Evolutionary conservation across 2,329 filamentous ascomycete species (phyloP).

Genomic region (Dryadomyces quercivorus): DNA sequence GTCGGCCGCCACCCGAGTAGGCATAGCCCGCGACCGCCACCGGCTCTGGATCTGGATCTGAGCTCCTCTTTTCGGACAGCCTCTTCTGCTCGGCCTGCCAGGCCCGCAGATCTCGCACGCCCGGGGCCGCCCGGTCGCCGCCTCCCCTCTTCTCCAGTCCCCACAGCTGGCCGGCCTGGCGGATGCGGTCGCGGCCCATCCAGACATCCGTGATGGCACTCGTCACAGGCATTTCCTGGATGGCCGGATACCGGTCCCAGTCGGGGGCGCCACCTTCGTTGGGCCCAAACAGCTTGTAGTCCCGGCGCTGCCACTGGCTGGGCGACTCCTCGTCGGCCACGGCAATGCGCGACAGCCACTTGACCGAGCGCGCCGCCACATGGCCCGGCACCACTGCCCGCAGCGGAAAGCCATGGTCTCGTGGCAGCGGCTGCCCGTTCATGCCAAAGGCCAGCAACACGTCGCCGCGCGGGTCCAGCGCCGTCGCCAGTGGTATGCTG

Average conservation of each 20-base stretch:
- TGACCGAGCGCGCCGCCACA: slow-evolving; percentile 55
- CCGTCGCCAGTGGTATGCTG: slow-evolving; percentile 47
- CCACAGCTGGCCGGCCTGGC: slow-evolving; percentile 1
- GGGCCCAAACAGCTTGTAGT: slow-evolving; percentile 59
- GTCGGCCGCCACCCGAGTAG: slow-evolving; percentile 53
- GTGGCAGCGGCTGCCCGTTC: slow-evolving; percentile 51
- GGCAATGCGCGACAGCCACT: slow-evolving; percentile 54
- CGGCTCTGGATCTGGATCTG: slow-evolving; percentile 2
- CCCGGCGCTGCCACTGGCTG: slow-evolving; percentile 52
- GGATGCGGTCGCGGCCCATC: slow-evolving; percentile 24
- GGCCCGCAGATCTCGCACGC: slow-evolving; percentile 8
- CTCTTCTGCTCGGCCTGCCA: slow-evolving; percentile 10
- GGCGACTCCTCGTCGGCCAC: slow-evolving; percentile 54
- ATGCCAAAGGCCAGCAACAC: slow-evolving; percentile 56
- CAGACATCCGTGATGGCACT: slow-evolving; percentile 48
- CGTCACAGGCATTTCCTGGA: slow-evolving; percentile 59
- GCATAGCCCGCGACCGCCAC: slow-evolving; percentile 49
- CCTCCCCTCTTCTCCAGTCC: background rate
- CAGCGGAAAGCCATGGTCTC: slow-evolving; percentile 55
- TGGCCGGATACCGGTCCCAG: slow-evolving; percentile 50
- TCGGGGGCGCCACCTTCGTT: slow-evolving; percentile 44
- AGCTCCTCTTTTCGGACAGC: too few relatives aligned
- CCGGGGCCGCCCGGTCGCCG: slow-evolving; percentile 6
- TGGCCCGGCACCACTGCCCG: slow-evolving; percentile 51
- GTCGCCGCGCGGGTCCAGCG: slow-evolving; percentile 47